Base-by-base conservation (phyloP, 129 eudicot genomes). In the Escallonia rubra region DNA sequence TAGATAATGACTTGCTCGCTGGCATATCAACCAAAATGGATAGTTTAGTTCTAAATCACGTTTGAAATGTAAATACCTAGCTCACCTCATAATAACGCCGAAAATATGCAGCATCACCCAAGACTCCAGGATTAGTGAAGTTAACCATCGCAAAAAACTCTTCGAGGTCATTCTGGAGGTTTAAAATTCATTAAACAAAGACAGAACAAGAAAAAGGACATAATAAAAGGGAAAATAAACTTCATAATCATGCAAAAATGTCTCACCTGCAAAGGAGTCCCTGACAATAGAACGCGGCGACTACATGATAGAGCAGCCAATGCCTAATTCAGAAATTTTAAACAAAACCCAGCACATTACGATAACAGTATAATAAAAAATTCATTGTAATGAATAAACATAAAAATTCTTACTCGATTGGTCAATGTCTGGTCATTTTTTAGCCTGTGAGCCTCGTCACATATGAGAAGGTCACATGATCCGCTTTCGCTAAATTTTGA, bases 381-480 rank as follows among this genome's bases (percentile, higher is more conserved):
- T 1, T 45, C 34, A 23, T 23, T 23, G 34, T 23, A 23, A 23
- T 23, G 34, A 23, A 23, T 23, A 23, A 61, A 8, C 2, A 15
- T 13, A 45, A 41, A 14, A 47, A 38, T 43, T 70, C 97, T 80
- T 85, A 94, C 97, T 80, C 86, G 83, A 82, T 94, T 94, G 12
- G 97, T 94, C 75, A 89, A 47, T 44, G 99, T 94, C 83, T 94
- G 99, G 52, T 87, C 97, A 83, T 90, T 94, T 80, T 90, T 94
- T 55, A 94, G 82, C 78, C 99, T 90, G 83, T 90, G 99, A 63
- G 99, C 99, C 75, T 94, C 97, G 70, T 94, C 99, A 45, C 99
- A 94, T 63, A 94, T 90, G 68, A 94, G 96, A 61, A 94, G 97
- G 73, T 94, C 99, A 81, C 97, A 90, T 46, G 99, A 89, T 11